Evolutionary conservation across 768 basidiomycete species (phyloP).

Genomic region (Plicaturopsis crispa): DNA sequence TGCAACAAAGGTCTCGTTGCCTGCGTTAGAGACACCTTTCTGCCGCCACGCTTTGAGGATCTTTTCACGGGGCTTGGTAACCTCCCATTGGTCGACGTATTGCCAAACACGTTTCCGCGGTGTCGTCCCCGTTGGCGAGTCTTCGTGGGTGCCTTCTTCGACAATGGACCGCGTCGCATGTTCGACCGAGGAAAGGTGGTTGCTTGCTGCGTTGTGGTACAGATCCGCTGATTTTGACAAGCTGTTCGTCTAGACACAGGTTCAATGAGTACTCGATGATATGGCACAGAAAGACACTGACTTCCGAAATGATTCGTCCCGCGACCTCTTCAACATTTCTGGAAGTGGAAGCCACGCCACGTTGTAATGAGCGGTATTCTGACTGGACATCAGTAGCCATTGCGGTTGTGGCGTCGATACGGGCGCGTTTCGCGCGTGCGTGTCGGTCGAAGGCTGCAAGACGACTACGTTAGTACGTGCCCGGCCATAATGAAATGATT

Average conservation of each 20-base stretch:
- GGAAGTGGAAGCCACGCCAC: conserved; percentile 41
- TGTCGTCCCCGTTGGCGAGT: conserved; percentile 63
- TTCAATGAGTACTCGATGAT: conserved; percentile 3
- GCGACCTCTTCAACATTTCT: conserved; percentile 37
- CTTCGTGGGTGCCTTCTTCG: conserved; percentile 54
- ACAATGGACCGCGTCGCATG: conserved; percentile 42
- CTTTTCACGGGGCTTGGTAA: conserved; percentile 56
- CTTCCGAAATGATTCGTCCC: conserved; percentile 42
- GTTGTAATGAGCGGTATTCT: conserved; percentile 44
- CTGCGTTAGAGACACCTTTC: conserved; percentile 17
- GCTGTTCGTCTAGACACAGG: conserved; percentile 29
- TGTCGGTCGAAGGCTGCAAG: conserved; percentile 55
- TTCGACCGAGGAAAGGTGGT: conserved; percentile 41
- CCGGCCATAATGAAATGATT: background rate
- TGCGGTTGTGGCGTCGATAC: conserved; percentile 49
- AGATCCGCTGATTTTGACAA: conserved; percentile 32
- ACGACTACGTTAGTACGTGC: conserved; percentile 1
- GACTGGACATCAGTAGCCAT: conserved; percentile 43
- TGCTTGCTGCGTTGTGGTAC: conserved; percentile 34
- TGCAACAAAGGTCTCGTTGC: conserved; percentile 29
- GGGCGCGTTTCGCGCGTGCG: conserved; percentile 56
- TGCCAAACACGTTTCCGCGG: conserved; percentile 72
- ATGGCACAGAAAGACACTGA: conserved; percentile 20
- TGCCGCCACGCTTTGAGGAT: conserved; percentile 48
- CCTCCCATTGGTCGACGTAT: conserved; percentile 63